phyloP scores from a whole-genome alignment of 2,329 filamentous ascomycete species.

The Allantophomopsis cytisporea region DNA sequence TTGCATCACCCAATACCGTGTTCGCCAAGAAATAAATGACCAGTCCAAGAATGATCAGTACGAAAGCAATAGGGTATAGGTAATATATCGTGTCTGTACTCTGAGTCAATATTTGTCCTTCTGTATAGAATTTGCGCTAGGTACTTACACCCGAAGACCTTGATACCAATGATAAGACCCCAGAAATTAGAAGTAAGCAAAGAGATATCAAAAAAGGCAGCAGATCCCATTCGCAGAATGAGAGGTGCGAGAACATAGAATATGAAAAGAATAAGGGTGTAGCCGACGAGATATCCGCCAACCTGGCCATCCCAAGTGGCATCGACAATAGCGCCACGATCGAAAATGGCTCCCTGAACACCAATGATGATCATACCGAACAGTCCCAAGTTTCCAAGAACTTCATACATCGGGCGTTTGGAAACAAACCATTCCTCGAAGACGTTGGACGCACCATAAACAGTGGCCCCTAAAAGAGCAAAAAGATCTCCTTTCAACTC shows the following conservation, averaged over 20 bases:
- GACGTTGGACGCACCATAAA: slow-evolving; percentile 85
- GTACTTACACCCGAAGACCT: slow-evolving; percentile 53
- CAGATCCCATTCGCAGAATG: slow-evolving; percentile 77
- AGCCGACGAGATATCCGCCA: slow-evolving; percentile 76
- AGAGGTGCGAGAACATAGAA: slow-evolving; percentile 86
- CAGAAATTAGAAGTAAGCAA: slow-evolving; percentile 93
- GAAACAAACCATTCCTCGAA: slow-evolving; percentile 91
- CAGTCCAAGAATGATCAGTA: slow-evolving; percentile 77
- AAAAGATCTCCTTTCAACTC: slow-evolving; percentile 88
- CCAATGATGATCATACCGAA: slow-evolving; percentile 89
- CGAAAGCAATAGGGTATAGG: slow-evolving; percentile 92
- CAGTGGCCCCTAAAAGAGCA: slow-evolving; percentile 73
- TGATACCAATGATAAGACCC: slow-evolving; percentile 84
- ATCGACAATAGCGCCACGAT: slow-evolving; percentile 55
- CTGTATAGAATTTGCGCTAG: too few species aligned
- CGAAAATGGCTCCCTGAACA: slow-evolving; percentile 81
- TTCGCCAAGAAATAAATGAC: slow-evolving; percentile 80
- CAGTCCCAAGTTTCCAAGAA: slow-evolving; percentile 79
- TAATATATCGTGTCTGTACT: slow-evolving; percentile 52
- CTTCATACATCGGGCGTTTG: slow-evolving; percentile 80
- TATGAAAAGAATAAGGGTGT: slow-evolving; percentile 66
- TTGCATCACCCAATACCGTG: slow-evolving; percentile 68
- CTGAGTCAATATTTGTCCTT: too few species aligned
- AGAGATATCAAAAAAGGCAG: slow-evolving; percentile 94
- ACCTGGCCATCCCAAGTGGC: slow-evolving; percentile 55